phyloP scores from a whole-genome alignment of 192 early-diverging fungal species.

The Entomortierella chlamydospora region DNA sequence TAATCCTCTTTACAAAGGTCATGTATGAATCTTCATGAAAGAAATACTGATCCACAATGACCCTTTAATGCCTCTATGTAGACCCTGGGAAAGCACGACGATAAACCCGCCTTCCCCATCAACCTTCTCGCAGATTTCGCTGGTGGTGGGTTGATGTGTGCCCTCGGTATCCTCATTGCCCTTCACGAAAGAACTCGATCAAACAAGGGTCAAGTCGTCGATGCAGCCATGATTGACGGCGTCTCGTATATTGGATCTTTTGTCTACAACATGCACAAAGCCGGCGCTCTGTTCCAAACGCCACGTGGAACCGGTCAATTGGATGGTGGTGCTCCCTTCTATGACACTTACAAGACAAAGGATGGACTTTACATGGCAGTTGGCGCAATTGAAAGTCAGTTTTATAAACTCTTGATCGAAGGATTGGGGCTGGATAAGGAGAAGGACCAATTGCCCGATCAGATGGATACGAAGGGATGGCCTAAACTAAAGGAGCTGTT shows the following conservation, averaged over 20 bases:
- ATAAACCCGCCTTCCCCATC: constrained; percentile 58
- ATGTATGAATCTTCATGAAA: not conserved
- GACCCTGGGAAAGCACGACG: constrained; percentile 60
- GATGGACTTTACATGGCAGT: constrained; percentile 74
- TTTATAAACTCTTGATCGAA: constrained; percentile 65
- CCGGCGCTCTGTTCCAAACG: constrained; percentile 60
- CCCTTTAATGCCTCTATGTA: constrained; percentile 7
- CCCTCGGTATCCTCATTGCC: constrained; percentile 71
- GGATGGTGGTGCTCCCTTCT: constrained; percentile 76
- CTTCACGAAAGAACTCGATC: constrained; percentile 67
- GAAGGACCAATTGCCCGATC: constrained; percentile 52
- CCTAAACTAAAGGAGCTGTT: constrained; percentile 63
- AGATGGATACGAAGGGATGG: constrained; percentile 67
- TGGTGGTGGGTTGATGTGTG: constrained; percentile 74
- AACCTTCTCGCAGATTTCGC: constrained; percentile 73
- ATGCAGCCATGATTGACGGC: constrained; percentile 68
- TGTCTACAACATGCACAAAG: constrained; percentile 68
- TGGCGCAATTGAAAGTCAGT: constrained; percentile 75
- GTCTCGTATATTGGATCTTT: constrained; percentile 70
- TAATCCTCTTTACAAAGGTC: not conserved
- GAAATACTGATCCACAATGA: not conserved
- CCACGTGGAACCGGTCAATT: constrained; percentile 69
- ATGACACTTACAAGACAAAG: constrained; percentile 75
- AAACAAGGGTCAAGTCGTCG: constrained; percentile 74
- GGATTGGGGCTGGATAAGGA: constrained; percentile 53